Percentiles rank a stretch among this genome's conserved stretches.
These are phyloP conservation scores for Alectoria sarmentosa DNA, from an alignment of 495 filamentous ascomycete species.

Conservation along the genomic window DNA sequence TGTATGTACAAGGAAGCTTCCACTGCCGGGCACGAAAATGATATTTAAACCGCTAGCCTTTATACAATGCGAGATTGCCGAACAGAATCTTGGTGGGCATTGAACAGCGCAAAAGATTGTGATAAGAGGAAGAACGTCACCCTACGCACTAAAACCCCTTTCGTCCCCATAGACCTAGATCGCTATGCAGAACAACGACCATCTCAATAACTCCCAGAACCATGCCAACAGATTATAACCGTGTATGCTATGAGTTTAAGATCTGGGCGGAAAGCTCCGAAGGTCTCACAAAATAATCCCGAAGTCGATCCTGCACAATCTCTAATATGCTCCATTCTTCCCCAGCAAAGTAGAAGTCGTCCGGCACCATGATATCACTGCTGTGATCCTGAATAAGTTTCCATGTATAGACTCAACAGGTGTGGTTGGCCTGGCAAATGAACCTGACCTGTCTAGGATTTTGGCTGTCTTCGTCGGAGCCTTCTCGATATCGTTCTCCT, in stretches of 20 bases:
- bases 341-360: background rate
- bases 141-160: background rate
- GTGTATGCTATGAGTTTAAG: background rate
- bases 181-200: background rate
- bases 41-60: background rate
- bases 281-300: background rate
- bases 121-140: background rate
- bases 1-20: too few species aligned
- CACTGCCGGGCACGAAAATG: too few species aligned
- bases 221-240: background rate
- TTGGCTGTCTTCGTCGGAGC: background rate
- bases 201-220: background rate
- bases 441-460: background rate
- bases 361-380: slow-evolving; percentile 2
- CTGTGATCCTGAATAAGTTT: background rate
- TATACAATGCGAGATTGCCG: background rate
- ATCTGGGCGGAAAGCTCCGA: background rate
- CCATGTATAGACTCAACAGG: background rate
- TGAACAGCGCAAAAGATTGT: background rate
- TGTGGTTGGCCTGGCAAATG: background rate
- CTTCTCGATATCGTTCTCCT: slow-evolving; percentile 7
- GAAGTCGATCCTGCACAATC: slow-evolving; percentile 5
- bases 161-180: background rate
- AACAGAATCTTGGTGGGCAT: too few species aligned
- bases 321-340: slow-evolving; percentile 10